Evolutionary conservation across 1,284 basidiomycete species (phyloP).

Genomic region (Volvariella volvacea): DNA sequence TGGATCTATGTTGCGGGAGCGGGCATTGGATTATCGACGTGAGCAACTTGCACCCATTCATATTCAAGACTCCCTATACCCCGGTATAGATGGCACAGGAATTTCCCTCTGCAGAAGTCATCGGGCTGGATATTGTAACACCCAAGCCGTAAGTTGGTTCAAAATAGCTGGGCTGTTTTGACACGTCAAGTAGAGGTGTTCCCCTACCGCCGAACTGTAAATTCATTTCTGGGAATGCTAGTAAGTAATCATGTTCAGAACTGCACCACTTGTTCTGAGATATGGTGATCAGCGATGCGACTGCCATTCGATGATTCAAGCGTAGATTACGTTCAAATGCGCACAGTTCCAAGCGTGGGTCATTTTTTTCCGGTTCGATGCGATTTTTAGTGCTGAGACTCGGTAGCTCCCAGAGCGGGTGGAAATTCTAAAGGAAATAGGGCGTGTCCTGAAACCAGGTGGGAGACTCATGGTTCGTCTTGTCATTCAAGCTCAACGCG

Average conservation of each 20-base stretch:
- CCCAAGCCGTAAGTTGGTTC: not conserved
- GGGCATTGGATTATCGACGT: not conserved
- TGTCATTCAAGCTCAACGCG: no score
- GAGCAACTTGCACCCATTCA: not conserved
- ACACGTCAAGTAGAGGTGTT: not conserved
- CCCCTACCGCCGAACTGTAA: not conserved
- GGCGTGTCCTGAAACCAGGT: not conserved
- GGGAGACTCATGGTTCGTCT: not conserved
- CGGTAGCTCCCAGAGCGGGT: not conserved
- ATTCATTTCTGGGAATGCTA: not conserved
- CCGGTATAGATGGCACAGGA: not conserved
- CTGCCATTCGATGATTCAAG: not conserved
- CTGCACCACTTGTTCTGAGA: not conserved
- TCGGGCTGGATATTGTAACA: not conserved
- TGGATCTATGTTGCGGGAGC: not conserved
- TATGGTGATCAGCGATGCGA: not conserved
- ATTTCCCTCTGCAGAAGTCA: not conserved
- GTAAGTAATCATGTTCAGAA: not conserved
- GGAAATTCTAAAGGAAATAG: slow-evolving; percentile 1
- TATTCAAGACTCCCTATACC: no score
- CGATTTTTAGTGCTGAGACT: not conserved
- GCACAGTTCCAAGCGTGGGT: not conserved
- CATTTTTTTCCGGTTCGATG: not conserved
- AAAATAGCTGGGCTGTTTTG: not conserved
- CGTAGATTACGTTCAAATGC: not conserved